Conservation (phyloP, 345 rosid species). For the Eucalyptus pauciflora region DNA sequence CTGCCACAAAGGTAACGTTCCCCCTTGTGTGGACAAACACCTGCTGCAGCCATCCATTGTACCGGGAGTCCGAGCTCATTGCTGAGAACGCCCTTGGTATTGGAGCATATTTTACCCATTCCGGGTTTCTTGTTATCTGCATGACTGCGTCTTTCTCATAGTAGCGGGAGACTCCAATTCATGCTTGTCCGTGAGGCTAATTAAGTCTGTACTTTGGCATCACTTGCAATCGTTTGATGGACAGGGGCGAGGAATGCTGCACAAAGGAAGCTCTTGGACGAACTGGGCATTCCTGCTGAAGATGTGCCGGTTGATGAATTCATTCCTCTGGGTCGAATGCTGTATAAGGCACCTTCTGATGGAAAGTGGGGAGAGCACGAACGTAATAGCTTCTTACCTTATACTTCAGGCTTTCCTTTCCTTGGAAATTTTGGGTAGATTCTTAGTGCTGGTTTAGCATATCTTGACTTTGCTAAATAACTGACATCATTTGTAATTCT, state of each 20-base stretch:
- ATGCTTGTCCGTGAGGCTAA: not conserved
- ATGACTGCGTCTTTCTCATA: not conserved
- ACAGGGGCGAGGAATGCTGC: conserved; percentile 95
- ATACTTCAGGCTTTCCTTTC: not conserved
- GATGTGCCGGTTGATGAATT: conserved; percentile 90
- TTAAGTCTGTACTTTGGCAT: not conserved
- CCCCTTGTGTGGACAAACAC: conserved; percentile 99
- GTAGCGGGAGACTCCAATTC: not conserved
- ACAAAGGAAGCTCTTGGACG: conserved; percentile 95
- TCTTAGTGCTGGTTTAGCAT: not conserved
- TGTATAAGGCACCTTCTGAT: conserved; percentile 97
- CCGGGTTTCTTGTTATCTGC: not conserved
- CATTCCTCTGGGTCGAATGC: conserved; percentile 62
- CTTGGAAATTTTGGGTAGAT: not conserved
- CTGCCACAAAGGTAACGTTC: conserved; percentile 87
- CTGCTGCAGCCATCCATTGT: conserved; percentile 96
- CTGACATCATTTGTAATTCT: not conserved
- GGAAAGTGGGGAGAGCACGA: conserved; percentile 99
- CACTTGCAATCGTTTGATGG: not conserved
- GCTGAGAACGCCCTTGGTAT: conserved; percentile 65
- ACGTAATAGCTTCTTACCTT: conserved; percentile 28
- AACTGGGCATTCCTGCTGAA: conserved; percentile 87
- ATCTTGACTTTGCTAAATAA: not conserved
- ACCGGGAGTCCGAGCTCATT: conserved; percentile 84
- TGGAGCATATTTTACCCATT: not conserved